Base-by-base conservation (phyloP, 208 protist species). In the Acanthamoeba triangularis region DNA sequence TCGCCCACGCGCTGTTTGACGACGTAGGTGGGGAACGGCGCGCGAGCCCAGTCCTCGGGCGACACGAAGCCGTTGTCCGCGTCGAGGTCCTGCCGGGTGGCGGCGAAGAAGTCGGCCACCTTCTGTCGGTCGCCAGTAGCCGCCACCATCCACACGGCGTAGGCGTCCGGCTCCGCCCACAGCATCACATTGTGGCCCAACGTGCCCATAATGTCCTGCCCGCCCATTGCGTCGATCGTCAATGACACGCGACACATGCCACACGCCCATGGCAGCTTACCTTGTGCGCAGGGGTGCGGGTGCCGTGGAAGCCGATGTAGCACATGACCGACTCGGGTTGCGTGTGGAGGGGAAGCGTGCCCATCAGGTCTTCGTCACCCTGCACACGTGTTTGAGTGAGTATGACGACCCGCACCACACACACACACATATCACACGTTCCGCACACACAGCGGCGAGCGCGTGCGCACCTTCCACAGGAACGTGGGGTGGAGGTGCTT, bases 101-200 rank as follows among this genome's bases (percentile, higher is more conserved):
- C 2, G 10, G 23, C 82, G 30, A 59, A 65, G 33, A 30, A 90
- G 52, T 59, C 82, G 65, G 47, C 30, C 44, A 90, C 82, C 30
- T 69, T 30, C 54, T 88, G 47, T 30, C 82, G 18, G n/a, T 90
- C 82, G 37, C 30, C 11, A 1, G 82, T 90, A 8, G 49, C 3
- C 25, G 56, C 82, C 11, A 90, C 65, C 52, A 90, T 69, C 82
- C 82, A 90, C 82, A 90, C 47, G 47, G 82, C 82, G 33, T 69
- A 69, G 33, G 82, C 82, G 30, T 47, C 49, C 30, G 10, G 3
- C 56, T 90, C 82, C 23, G 30, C 8, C 82, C 82, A 90, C 11
- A 90, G 52, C 82, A 90, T 90, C 82, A 90, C 82, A 23, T 90
- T 90, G 82, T 90, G 82, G 47, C 82, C 82, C 44, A 90, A 41